phyloP scores from a whole-genome alignment of 345 rosid genomes.

The Viola odorata region DNA sequence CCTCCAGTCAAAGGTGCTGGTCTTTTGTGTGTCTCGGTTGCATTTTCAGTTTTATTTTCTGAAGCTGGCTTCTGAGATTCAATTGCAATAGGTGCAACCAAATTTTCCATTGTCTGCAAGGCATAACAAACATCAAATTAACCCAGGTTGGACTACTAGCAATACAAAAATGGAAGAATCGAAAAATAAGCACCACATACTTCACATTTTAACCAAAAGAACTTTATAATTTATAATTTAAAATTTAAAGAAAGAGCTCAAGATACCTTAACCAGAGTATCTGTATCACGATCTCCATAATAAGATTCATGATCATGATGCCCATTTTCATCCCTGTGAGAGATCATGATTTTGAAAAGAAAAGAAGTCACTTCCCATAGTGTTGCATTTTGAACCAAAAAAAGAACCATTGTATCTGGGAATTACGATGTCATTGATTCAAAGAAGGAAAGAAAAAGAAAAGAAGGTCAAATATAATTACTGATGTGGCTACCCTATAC shows the following conservation, averaged over 20 bases:
- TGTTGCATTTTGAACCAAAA: no score
- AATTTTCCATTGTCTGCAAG: conserved; percentile 61
- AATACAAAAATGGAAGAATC: neutral
- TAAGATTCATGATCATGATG: conserved; percentile 97
- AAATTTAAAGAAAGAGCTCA: conserved; percentile 6
- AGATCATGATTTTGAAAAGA: conserved; percentile 2
- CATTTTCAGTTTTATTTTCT: conserved; percentile 46
- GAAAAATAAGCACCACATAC: conserved; percentile 5
- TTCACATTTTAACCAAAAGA: neutral
- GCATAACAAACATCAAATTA: conserved; percentile 14
- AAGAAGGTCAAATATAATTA: no score
- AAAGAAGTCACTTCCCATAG: no score
- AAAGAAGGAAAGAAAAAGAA: no score
- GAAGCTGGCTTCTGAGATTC: conserved; percentile 51
- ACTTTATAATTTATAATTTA: neutral
- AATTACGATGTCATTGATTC: no score
- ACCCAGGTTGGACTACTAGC: conserved; percentile 1
- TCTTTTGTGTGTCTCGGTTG: conserved; percentile 39
- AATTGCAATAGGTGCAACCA: conserved; percentile 59
- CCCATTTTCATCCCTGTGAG: conserved; percentile 74
- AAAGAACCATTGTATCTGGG: no score
- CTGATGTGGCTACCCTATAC: no score
- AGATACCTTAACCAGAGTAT: conserved; percentile 78
- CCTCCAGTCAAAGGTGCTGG: conserved; percentile 91
- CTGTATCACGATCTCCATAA: conserved; percentile 98